phyloP scores from a whole-genome alignment of 2,329 filamentous ascomycete species.

The Fusarium pseudocircinatum region DNA sequence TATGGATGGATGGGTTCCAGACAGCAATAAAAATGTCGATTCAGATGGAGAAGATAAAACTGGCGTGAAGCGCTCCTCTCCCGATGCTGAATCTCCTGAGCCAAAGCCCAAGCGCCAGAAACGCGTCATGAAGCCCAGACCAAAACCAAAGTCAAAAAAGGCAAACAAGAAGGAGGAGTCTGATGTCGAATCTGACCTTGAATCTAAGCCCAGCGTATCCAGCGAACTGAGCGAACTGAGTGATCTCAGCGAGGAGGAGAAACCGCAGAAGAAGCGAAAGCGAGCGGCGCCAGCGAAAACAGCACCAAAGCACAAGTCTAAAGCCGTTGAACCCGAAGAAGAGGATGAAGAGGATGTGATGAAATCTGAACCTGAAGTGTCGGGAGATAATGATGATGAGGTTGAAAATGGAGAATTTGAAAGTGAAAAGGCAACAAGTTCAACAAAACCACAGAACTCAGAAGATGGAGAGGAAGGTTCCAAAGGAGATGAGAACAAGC shows the following conservation, averaged over 20 bases:
- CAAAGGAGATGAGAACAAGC: slow-evolving; percentile 34
- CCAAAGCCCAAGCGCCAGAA: slow-evolving; percentile 55
- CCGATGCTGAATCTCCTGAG: slow-evolving; percentile 48
- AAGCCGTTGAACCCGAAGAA: slow-evolving; percentile 41
- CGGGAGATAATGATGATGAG: slow-evolving; percentile 1
- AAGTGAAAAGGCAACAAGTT: neutral
- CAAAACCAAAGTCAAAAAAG: slow-evolving; percentile 45
- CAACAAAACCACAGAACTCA: slow-evolving; percentile 6
- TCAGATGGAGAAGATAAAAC: slow-evolving; percentile 42
- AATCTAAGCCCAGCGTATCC: slow-evolving; percentile 38
- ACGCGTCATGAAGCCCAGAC: slow-evolving; percentile 43
- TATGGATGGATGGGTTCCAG: slow-evolving; percentile 49
- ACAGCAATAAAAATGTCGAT: slow-evolving; percentile 37
- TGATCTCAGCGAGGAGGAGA: slow-evolving; percentile 41
- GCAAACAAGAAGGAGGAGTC: slow-evolving; percentile 33
- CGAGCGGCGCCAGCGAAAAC: slow-evolving; percentile 19
- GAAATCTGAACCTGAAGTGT: slow-evolving; percentile 24
- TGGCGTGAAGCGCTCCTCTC: slow-evolving; percentile 47
- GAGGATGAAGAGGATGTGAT: slow-evolving; percentile 17
- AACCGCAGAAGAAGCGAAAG: slow-evolving; percentile 34
- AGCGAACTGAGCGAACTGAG: slow-evolving; percentile 37
- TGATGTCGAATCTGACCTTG: slow-evolving; percentile 24
- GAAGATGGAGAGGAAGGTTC: slow-evolving; percentile 2
- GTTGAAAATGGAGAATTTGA: neutral
- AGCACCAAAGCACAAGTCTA: slow-evolving; percentile 23